Evolutionary conservation across 176 grass and related monocot genomes (phyloP).

Genomic region (maize (Zea mays)): DNA sequence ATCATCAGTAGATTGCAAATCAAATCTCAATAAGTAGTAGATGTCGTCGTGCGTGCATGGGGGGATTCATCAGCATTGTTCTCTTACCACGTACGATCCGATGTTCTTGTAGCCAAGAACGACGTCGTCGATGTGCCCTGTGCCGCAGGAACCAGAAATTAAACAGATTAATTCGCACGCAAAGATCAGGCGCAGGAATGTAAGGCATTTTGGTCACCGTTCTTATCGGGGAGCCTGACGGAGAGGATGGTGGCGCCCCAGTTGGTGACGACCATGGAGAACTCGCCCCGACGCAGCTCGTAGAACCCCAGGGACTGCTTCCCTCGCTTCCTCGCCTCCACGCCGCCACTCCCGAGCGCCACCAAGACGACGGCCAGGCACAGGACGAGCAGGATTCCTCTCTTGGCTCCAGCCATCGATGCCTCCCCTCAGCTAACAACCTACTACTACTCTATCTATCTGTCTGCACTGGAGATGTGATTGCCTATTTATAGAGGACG

Average conservation of each 20-base stretch:
- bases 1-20: too few species aligned
- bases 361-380: neutral
- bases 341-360: neutral
- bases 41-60: too few species aligned
- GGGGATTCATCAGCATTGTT: too few species aligned
- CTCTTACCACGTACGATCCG: slow-evolving; percentile 52
- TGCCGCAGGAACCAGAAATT: slow-evolving; percentile 21
- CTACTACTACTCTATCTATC: neutral
- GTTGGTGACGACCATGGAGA: slow-evolving; percentile 59
- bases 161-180: neutral
- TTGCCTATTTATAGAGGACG: too few species aligned
- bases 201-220: slow-evolving; percentile 38
- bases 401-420: neutral
- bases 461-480: too few species aligned
- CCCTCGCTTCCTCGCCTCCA: slow-evolving; percentile 38
- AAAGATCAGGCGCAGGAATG: neutral
- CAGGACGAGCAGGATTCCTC: neutral
- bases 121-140: slow-evolving; percentile 78
- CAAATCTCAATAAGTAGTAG: too few species aligned
- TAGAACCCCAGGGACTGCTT: slow-evolving; percentile 50
- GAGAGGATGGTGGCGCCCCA: slow-evolving; percentile 62
- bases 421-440: neutral
- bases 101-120: slow-evolving; percentile 82
- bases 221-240: slow-evolving; percentile 61
- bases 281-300: slow-evolving; percentile 52